A percentile compares a stretch with the other conserved stretches of the same genome.
These are phyloP conservation scores for Fusarium chuoi DNA, from an alignment of 2,329 filamentous ascomycete species.

Conservation along the genomic window DNA sequence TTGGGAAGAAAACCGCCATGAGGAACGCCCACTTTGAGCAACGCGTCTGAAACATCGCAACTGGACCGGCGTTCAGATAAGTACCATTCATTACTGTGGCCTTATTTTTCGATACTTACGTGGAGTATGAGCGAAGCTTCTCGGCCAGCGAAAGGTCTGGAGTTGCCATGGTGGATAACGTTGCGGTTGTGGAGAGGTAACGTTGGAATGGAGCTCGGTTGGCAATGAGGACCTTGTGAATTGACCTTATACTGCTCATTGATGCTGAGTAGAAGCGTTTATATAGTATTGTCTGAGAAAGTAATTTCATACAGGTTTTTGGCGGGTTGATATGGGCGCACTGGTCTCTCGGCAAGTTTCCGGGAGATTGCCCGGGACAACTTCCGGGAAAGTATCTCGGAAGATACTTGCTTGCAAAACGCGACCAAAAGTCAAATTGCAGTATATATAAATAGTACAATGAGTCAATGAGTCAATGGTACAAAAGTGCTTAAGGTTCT, in stretches of 20 bases:
- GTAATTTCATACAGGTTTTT: neutral
- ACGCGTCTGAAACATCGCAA: neutral
- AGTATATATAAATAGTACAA: neutral
- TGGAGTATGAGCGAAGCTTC: neutral
- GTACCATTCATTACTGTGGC: fast-evolving
- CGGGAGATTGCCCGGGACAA: neutral
- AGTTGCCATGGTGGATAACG: neutral
- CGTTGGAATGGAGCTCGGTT: neutral
- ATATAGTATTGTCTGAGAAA: fast-evolving
- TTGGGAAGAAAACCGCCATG: neutral
- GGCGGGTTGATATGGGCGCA: fast-evolving
- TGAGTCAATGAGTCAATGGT: too few relatives aligned
- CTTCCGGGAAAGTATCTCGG: neutral
- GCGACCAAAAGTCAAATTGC: fast-evolving
- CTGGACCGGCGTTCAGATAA: neutral
- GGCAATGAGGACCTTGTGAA: neutral
- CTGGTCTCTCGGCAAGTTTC: neutral
- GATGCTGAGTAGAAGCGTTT: fast-evolving
- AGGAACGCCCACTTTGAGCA: neutral
- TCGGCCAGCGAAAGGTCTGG: neutral
- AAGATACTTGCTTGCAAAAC: fast-evolving
- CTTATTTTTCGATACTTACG: fast-evolving
- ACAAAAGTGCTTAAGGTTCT: too few relatives aligned
- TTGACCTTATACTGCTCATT: fast-evolving
- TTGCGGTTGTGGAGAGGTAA: neutral